Evolutionary conservation across 495 filamentous ascomycete species (phyloP).

Genomic region (Penicillium cosmopolitanum): DNA sequence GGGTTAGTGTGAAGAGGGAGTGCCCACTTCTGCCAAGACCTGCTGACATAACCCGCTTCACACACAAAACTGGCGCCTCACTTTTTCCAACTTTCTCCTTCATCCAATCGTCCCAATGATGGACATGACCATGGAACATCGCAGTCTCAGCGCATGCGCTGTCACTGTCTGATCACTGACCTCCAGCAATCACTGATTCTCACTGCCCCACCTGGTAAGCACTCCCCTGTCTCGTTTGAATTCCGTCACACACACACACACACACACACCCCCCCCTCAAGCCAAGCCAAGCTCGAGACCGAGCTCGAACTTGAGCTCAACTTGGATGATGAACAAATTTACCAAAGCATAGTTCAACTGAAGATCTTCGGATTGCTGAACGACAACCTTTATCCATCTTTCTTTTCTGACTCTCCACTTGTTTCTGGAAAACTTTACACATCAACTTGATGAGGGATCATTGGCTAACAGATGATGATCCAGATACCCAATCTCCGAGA

Average conservation of each 20-base stretch:
- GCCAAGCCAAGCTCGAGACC: neutral
- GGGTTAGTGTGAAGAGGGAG: neutral
- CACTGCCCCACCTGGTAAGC: slow-evolving; percentile 14
- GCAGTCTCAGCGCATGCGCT: too few relatives aligned
- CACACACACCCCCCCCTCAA: neutral
- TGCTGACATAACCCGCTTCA: neutral
- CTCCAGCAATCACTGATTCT: neutral
- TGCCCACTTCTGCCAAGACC: neutral
- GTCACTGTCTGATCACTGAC: slow-evolving; percentile 7
- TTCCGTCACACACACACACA: neutral
- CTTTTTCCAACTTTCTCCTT: slow-evolving; percentile 6
- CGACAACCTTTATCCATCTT: slow-evolving; percentile 55
- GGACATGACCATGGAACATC: neutral
- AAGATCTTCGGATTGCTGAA: slow-evolving; percentile 52
- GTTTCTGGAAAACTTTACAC: slow-evolving; percentile 12
- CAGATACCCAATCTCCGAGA: slow-evolving; percentile 4
- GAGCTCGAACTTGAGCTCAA: neutral
- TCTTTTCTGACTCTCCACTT: slow-evolving; percentile 41
- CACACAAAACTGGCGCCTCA: slow-evolving; percentile 4
- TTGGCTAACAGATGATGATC: slow-evolving; percentile 17
- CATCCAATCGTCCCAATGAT: slow-evolving; percentile 6
- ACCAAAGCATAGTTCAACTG: slow-evolving; percentile 57
- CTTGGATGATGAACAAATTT: slow-evolving; percentile 50
- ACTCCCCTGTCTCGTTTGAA: neutral
- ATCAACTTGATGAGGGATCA: slow-evolving; percentile 9